phyloP scores from a whole-genome alignment of 371 early-diverging fungal species.

The Circinella umbellata region DNA sequence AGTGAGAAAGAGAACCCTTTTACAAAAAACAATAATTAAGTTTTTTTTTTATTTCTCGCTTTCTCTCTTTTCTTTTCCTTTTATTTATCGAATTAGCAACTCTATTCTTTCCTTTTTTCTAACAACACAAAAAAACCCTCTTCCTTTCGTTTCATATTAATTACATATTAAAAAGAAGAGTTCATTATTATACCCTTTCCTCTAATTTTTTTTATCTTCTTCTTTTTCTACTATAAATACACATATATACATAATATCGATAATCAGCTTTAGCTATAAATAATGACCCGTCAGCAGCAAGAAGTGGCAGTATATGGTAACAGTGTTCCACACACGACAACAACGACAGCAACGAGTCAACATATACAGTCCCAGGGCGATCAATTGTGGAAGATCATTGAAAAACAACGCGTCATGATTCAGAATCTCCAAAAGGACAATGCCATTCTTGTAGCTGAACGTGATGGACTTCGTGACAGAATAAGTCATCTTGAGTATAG shows the following conservation, averaged over 20 bases:
- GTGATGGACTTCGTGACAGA: conserved; percentile 56
- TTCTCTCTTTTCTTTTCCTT: too few relatives aligned
- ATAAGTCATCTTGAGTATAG: conserved; percentile 32
- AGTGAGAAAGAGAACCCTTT: too few relatives aligned
- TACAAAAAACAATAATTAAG: too few relatives aligned
- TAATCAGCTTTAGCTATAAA: not conserved
- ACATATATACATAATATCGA: too few relatives aligned
- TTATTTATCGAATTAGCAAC: too few relatives aligned
- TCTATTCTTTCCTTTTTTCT: not conserved
- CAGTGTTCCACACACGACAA: not conserved
- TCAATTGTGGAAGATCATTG: conserved; percentile 90
- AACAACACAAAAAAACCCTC: not conserved
- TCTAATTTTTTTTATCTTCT: not conserved
- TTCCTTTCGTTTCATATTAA: not conserved
- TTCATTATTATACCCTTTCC: not conserved
- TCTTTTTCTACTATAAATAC: too few relatives aligned
- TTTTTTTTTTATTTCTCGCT: too few relatives aligned
- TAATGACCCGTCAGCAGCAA: conserved; percentile 2
- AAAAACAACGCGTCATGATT: conserved; percentile 85
- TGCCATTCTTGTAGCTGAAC: conserved; percentile 55
- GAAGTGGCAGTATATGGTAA: conserved; percentile 8
- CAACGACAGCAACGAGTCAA: not conserved
- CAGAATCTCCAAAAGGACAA: conserved; percentile 70
- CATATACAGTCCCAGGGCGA: conserved; percentile 66
- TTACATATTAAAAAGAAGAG: not conserved